Conservation (phyloP, 164 flowering plant genomes). For the Buxus sempervirens region DNA sequence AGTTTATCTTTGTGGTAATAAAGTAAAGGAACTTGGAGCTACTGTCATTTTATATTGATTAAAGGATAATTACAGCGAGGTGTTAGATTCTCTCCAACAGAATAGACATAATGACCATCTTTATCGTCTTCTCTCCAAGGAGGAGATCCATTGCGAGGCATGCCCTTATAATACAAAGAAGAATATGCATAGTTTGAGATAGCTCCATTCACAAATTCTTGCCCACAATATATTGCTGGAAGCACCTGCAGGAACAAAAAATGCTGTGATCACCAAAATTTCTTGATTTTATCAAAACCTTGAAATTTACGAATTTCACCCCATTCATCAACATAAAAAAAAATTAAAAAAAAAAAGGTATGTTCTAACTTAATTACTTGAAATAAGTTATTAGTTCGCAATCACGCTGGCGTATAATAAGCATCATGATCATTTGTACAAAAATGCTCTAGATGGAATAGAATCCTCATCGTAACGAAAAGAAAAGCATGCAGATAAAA, state of each 20-base stretch:
- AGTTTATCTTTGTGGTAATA: no score
- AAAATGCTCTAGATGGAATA: no score
- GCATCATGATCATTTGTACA: no score
- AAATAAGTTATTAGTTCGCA: background rate
- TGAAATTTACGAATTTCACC: background rate
- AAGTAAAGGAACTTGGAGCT: background rate
- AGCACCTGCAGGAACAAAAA: slow-evolving; percentile 40
- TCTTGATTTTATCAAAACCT: background rate
- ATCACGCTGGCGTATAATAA: no score
- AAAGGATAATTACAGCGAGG: slow-evolving; percentile 57
- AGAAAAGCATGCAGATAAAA: no score
- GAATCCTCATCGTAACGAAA: no score
- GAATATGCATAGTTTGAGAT: slow-evolving; percentile 42
- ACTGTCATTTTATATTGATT: background rate
- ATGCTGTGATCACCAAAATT: background rate
- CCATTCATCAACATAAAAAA: no score
- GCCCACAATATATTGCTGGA: slow-evolving; percentile 52
- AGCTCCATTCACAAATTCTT: slow-evolving; percentile 46
- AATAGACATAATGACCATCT: slow-evolving; percentile 83
- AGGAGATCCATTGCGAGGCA: slow-evolving; percentile 63
- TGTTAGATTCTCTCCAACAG: slow-evolving; percentile 70
- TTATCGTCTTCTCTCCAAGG: slow-evolving; percentile 91
- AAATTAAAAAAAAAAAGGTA: no score
- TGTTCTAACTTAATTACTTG: background rate
- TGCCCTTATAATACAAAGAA: slow-evolving; percentile 42